Evolutionary conservation across 805 yeast genomes (phyloP).

Genomic region (Hermanozyma aechmeae): DNA sequence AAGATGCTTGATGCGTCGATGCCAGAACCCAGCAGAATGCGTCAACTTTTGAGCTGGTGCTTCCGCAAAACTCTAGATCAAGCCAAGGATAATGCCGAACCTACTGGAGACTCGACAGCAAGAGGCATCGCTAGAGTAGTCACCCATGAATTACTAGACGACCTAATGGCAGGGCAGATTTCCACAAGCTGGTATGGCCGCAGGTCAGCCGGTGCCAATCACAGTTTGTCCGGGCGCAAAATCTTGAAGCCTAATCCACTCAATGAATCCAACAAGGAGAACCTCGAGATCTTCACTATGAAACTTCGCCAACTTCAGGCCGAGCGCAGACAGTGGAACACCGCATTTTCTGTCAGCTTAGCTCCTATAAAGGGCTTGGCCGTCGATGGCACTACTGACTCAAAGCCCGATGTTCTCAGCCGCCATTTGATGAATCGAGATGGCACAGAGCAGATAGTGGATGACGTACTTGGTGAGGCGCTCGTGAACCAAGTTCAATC

Average conservation of each 20-base stretch:
- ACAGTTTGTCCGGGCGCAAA: constrained; percentile 15
- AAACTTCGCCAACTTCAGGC: constrained; percentile 34
- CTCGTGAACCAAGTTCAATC: background rate
- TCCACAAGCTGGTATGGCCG: constrained; percentile 62
- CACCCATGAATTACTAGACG: constrained; percentile 52
- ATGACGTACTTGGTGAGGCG: background rate
- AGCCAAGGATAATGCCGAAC: constrained; percentile 15
- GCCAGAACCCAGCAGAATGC: constrained; percentile 68
- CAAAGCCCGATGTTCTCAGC: background rate
- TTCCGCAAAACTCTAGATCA: constrained; percentile 38
- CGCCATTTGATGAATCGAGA: background rate
- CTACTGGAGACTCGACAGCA: constrained; percentile 19
- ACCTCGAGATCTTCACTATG: constrained; percentile 35
- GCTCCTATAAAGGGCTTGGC: constrained; percentile 9
- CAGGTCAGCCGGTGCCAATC: constrained; percentile 12
- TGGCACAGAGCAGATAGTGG: background rate
- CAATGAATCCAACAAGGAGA: constrained; percentile 42
- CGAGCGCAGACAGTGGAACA: constrained; percentile 43
- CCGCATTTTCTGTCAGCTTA: constrained; percentile 13
- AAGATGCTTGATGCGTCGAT: constrained; percentile 52
- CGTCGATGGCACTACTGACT: background rate
- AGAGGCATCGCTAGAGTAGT: constrained; percentile 51
- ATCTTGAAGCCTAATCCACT: constrained; percentile 49
- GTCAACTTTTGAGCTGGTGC: constrained; percentile 64
- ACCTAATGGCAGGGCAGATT: constrained; percentile 49